Conservation (phyloP, 352 stramenopile species). For the Phytophthora pinifolia region DNA sequence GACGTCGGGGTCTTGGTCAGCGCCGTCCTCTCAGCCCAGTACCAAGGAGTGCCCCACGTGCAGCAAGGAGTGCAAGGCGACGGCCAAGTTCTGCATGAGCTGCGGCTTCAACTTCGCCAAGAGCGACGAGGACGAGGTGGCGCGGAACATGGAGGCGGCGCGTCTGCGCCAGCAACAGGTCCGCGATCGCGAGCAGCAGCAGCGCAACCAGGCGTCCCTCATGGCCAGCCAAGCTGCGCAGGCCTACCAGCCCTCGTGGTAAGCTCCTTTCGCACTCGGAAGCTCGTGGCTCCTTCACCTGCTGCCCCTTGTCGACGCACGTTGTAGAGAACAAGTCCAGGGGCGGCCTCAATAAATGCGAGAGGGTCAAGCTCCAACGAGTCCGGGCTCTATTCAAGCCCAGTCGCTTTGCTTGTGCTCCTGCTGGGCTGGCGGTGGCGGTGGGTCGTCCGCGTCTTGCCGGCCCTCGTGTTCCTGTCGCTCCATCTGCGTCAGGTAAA, state of each 20-base stretch:
- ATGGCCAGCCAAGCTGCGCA: constrained; percentile 63
- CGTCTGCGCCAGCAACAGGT: constrained; percentile 46
- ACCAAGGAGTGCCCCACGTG: constrained; percentile 70
- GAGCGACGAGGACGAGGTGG: constrained; percentile 78
- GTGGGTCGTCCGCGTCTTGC: constrained; percentile 6
- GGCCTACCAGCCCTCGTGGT: constrained; percentile 42
- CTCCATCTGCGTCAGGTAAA: constrained; percentile 62
- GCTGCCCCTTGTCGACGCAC: constrained; percentile 16
- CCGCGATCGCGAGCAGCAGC: constrained; percentile 58
- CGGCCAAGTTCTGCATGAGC: constrained; percentile 79
- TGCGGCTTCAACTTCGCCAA: constrained; percentile 82
- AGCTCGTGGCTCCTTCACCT: constrained; percentile 4
- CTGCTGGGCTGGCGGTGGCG: constrained; percentile 1
- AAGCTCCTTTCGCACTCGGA: constrained; percentile 1
- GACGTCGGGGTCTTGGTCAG: constrained; percentile 38
- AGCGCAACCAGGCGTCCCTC: constrained; percentile 66
- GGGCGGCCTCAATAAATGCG: constrained; percentile 8
- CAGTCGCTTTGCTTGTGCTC: constrained; percentile 6
- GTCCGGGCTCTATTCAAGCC: constrained; percentile 4
- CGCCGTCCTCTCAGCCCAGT: constrained; percentile 32
- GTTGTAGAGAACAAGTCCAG: constrained; percentile 24
- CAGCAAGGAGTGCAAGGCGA: constrained; percentile 69
- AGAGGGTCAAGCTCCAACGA: constrained; percentile 6
- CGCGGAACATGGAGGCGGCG: constrained; percentile 67
- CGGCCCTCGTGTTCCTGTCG: constrained; percentile 14